Percentiles rank a stretch among this genome's conserved stretches.
Evolutionary conservation across 768 basidiomycete genomes (phyloP).

Genomic region (Phlebiopsis flavidoalba): DNA sequence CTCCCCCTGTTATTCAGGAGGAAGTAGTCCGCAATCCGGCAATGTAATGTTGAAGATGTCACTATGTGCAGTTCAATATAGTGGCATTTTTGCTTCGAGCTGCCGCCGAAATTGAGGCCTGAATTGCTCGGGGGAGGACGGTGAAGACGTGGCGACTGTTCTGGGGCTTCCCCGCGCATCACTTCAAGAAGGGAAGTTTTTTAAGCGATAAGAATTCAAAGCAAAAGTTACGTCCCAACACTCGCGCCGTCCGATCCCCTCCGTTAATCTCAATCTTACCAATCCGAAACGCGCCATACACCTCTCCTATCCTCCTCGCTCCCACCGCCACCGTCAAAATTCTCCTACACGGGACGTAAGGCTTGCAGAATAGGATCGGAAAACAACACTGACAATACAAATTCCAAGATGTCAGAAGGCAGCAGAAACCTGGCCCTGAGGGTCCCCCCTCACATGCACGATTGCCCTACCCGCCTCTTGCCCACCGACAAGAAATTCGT

Average conservation of each 20-base stretch:
- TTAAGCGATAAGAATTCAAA: too few species aligned
- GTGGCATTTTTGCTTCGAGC: too few species aligned
- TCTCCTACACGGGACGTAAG: background rate
- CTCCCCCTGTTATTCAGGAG: too few species aligned
- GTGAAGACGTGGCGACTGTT: too few species aligned
- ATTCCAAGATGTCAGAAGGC: background rate
- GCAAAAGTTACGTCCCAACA: too few species aligned
- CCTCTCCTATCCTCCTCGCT: background rate
- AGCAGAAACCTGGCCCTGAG: background rate
- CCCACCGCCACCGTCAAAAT: background rate
- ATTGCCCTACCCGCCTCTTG: conserved; percentile 78
- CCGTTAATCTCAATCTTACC: background rate
- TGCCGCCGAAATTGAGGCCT: too few species aligned
- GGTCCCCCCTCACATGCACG: conserved; percentile 58
- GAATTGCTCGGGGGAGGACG: too few species aligned
- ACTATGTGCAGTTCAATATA: too few species aligned
- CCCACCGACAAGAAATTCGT: conserved; percentile 80
- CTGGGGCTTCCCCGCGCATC: too few species aligned
- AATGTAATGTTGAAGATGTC: too few species aligned
- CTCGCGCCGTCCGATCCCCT: background rate
- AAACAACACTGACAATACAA: background rate
- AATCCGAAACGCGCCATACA: background rate
- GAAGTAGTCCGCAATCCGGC: too few species aligned
- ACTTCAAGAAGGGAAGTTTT: too few species aligned
- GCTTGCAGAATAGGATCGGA: background rate